Evolutionary conservation across 306 rosid species (phyloP), one percentile per base, ranked within the genome.

Genomic region (Corylus avellana): DNA sequence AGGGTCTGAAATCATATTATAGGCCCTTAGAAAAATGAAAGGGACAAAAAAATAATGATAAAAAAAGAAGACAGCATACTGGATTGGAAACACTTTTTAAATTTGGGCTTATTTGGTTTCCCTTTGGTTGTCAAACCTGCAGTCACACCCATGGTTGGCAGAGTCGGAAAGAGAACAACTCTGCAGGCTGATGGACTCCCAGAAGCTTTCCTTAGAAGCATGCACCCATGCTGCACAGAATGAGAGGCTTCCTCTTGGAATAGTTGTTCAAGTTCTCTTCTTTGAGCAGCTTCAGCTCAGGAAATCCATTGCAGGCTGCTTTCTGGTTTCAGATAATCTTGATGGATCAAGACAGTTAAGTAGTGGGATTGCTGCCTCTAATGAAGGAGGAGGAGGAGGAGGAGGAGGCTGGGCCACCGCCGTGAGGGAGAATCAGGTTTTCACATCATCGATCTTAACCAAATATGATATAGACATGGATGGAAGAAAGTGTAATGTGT

Each of bases 211-310:
- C 25, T 84, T 95, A 77, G 99, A 95, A 89, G 99, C 99, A 17
- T 95, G 99, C 85, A 95, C 99, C 9, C 99, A 95, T 1, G 99
- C 99, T 4, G 99, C 99, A 0, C 99, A 95, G 78, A 95, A 93
- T 7, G 99, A 95, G 80, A 86, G 99, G 81, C 93, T 95, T 12
- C 99, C 99, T 54, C 90, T 95, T n/a, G 81, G 99, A 88, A 86
- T 91, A 44, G 90, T 95, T 32, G 96, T 95, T 66, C 99, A 95
- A 83, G 99, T 95, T 67, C 96, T 95, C 79, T 95, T 95, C 85
- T 95, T 95, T 3, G 99, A 95, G 92, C 99, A 95, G 89, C 99
- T 95, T 79, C 99, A 95, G 90, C 99, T 95, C 2, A 84, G 99
- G 75, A 89, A 94, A 2, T 95, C 99, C 42, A 95, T 95, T 4